phyloP scores from a whole-genome alignment of 1,139 yeast genomes.

The Yamadazyma siamensis region DNA sequence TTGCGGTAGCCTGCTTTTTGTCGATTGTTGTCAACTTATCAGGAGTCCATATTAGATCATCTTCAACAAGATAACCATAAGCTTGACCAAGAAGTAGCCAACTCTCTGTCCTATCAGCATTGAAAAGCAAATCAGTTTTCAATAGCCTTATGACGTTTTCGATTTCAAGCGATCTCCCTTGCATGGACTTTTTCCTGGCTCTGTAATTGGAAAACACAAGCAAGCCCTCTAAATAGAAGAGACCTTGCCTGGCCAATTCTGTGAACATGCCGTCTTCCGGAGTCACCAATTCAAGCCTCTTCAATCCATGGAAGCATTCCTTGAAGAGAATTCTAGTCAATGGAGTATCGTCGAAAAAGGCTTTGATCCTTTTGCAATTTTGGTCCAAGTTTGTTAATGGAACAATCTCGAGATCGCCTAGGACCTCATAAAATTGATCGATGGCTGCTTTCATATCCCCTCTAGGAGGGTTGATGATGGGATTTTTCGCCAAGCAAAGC shows the following conservation, averaged over 20 bases:
- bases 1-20: conserved; percentile 59
- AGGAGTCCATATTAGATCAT: conserved; percentile 86
- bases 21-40: conserved; percentile 71
- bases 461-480: conserved; percentile 54
- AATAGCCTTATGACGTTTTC: conserved; percentile 69
- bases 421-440: conserved; percentile 67
- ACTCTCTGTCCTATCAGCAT: conserved; percentile 69
- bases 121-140: conserved; percentile 62
- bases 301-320: conserved; percentile 57
- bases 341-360: conserved; percentile 47
- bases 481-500: conserved; percentile 58
- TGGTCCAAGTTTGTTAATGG: conserved; percentile 30
- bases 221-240: conserved; percentile 72
- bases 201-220: conserved; percentile 64
- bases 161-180: conserved; percentile 76
- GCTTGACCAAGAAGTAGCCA: conserved; percentile 88
- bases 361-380: conserved; percentile 45
- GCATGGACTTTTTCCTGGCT: conserved; percentile 68
- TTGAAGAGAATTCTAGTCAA: conserved; percentile 51
- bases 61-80: conserved; percentile 77
- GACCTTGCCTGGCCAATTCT: conserved; percentile 42
- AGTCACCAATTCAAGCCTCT: conserved; percentile 21
- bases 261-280: conserved; percentile 10
- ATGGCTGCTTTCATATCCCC: conserved; percentile 69
- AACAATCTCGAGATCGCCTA: conserved; percentile 62